Conservation (phyloP, 163 green algal genomes). For the Chlamydomonas reinhardtii region DNA sequence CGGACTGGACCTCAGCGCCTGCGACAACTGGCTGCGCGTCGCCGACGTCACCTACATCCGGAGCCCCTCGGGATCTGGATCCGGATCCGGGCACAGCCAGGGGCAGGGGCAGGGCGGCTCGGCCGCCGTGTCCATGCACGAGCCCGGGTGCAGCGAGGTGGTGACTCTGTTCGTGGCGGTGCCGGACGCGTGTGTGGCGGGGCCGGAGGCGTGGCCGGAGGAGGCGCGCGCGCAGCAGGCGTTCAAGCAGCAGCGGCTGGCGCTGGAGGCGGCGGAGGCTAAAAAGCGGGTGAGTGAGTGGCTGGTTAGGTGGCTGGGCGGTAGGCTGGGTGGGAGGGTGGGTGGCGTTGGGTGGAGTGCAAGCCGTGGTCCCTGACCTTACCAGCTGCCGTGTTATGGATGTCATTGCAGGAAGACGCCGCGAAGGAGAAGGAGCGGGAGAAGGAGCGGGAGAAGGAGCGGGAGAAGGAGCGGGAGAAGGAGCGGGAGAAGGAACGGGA, state of each 20-base stretch:
- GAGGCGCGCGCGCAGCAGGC: constrained; percentile 64
- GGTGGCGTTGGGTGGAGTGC: neutral
- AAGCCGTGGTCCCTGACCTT: no score
- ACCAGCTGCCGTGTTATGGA: neutral
- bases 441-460: neutral
- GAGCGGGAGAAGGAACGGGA: neutral
- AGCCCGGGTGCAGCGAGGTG: constrained; percentile 53
- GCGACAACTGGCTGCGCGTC: constrained; percentile 69
- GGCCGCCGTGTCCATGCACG: neutral
- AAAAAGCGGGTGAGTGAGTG: neutral
- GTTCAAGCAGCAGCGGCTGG: constrained; percentile 48
- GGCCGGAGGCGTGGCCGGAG: constrained; percentile 57
- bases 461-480: neutral
- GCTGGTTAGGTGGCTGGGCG: neutral
- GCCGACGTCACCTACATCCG: constrained; percentile 73
- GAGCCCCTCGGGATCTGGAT: neutral
- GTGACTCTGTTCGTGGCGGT: constrained; percentile 71
- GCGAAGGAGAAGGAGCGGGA: neutral
- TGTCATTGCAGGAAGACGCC: neutral
- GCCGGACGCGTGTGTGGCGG: constrained; percentile 57
- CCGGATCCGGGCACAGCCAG: neutral
- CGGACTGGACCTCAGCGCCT: constrained; percentile 69
- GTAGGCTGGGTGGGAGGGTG: neutral
- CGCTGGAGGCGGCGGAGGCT: constrained; percentile 11
- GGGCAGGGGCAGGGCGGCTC: neutral